Conservation (phyloP, 2,329 filamentous ascomycete species). For the Microsporum canis region DNA sequence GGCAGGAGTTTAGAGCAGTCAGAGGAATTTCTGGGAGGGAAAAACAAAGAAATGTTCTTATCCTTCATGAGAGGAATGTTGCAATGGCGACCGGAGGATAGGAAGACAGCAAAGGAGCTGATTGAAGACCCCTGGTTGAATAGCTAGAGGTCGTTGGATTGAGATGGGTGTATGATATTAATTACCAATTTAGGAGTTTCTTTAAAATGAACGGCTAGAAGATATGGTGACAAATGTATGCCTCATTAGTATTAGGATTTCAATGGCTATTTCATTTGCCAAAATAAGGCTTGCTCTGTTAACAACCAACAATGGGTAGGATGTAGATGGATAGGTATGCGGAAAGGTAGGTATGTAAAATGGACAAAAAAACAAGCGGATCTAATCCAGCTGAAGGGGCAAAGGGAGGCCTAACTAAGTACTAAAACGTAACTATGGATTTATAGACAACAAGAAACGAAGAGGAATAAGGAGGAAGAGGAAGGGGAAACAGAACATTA, state of each 20-base stretch:
- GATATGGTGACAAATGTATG: neutral
- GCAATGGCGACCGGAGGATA: conserved; percentile 26
- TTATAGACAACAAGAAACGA: conserved; percentile 5
- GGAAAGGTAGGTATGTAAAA: neutral
- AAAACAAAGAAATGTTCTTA: conserved; percentile 24
- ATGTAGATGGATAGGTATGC: neutral
- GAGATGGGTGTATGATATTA: no score
- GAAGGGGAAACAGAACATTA: conserved; percentile 5
- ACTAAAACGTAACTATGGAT: conserved; percentile 2
- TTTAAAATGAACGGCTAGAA: no score
- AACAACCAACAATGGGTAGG: neutral
- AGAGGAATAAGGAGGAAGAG: neutral
- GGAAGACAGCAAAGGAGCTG: conserved; percentile 27
- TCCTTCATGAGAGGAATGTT: conserved; percentile 27
- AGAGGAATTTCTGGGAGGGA: conserved; percentile 19
- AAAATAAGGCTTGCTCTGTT: neutral
- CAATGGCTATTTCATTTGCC: neutral
- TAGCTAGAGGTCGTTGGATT: neutral
- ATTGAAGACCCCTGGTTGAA: conserved; percentile 24
- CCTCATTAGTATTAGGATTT: neutral
- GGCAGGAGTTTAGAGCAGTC: conserved; percentile 13
- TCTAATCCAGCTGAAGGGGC: neutral
- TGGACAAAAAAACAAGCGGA: neutral
- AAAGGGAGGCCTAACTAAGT: neutral
- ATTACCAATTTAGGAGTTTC: no score